Percentiles rank a stretch among this genome's conserved stretches.
Evolutionary conservation across 805 yeast genomes (phyloP).

Genomic region (Ogataea pilisensis): DNA sequence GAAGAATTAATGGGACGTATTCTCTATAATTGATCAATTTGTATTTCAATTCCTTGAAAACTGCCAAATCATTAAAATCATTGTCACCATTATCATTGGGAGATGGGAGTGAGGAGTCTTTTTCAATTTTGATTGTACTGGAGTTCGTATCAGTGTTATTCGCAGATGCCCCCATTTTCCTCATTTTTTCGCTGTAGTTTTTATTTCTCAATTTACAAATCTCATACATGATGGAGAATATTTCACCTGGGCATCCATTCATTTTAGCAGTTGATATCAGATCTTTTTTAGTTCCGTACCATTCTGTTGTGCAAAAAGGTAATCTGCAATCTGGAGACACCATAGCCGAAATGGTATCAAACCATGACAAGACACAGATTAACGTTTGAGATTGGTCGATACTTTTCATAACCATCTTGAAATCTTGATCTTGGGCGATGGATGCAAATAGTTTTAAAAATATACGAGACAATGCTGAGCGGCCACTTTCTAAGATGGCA

Average conservation of each 20-base stretch:
- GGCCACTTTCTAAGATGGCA: conserved; percentile 51
- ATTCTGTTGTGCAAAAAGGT: conserved; percentile 48
- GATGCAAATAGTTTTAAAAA: conserved; percentile 47
- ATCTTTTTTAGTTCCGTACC: conserved; percentile 46
- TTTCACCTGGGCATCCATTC: conserved; percentile 61
- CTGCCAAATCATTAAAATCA: conserved; percentile 1
- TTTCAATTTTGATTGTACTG: too few relatives aligned
- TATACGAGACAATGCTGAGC: conserved; percentile 46
- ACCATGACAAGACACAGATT: conserved; percentile 54
- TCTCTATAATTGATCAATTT: conserved; percentile 44
- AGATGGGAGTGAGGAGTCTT: too few relatives aligned
- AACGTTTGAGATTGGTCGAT: conserved; percentile 48
- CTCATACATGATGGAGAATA: conserved; percentile 42
- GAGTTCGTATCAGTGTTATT: too few relatives aligned
- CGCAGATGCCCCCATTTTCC: too few relatives aligned
- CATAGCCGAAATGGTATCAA: conserved; percentile 52
- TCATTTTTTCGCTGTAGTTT: conserved; percentile 6
- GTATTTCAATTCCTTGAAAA: conserved; percentile 30
- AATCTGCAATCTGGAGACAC: conserved; percentile 54
- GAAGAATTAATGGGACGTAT: conserved; percentile 33
- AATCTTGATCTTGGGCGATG: conserved; percentile 44
- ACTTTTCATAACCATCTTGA: conserved; percentile 37
- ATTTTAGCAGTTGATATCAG: conserved; percentile 45
- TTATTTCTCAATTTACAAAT: conserved; percentile 36
- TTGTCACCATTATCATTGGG: conserved; percentile 1